Evolutionary conservation across 345 rosid species (phyloP), one percentile per base, ranked within the genome.

Genomic region (Melaleuca quinquenervia): DNA sequence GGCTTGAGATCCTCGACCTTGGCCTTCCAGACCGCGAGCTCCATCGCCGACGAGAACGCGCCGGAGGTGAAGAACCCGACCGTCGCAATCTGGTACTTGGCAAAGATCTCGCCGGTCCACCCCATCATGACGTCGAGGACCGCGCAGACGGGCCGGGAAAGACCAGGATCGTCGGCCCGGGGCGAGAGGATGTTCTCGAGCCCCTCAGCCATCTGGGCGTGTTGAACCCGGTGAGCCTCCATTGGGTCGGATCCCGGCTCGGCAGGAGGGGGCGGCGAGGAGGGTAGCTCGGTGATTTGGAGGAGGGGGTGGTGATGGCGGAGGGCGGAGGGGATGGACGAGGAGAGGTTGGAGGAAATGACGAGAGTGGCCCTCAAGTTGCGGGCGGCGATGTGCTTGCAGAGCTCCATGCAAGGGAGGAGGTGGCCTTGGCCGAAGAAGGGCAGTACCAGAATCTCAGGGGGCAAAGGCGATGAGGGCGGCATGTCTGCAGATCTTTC

Each of bases 11-110:
- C 85, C 3, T 50, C 86, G 29, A 52, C 29, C 26, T 58, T 84
- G 48, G 74, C 90, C 83, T 88, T 85, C 91, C 88, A 90, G 24
- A 75, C 55, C 32, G 87, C 90, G 44, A 85, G 53, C 85, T 90
- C 90, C 58, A 90, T 83, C 6, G 90, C 91, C 20, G 88, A 86
- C 21, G 91, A 86, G 85, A 87, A 88, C 5, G 89, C 90, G 45
- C 91, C 88, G 13, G 85, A 88, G 22, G 90, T 90, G 88, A 90
- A 90, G 84, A 90, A 88, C 82, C 88, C 90, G 8, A 90, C 45
- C 14, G 85, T 84, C 21, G 91, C 90, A 27, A 90, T 58, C 5
- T 12, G 10, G 80, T 86, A 84, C 83, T 87, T 87, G 55, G 82
- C 62, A 44, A 85, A 90, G 26, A 85, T 54, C 29, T 84, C 85